These are phyloP conservation scores for Dothistroma pini DNA, from an alignment of 2,329 filamentous ascomycete genomes.

Conservation along the genomic window DNA sequence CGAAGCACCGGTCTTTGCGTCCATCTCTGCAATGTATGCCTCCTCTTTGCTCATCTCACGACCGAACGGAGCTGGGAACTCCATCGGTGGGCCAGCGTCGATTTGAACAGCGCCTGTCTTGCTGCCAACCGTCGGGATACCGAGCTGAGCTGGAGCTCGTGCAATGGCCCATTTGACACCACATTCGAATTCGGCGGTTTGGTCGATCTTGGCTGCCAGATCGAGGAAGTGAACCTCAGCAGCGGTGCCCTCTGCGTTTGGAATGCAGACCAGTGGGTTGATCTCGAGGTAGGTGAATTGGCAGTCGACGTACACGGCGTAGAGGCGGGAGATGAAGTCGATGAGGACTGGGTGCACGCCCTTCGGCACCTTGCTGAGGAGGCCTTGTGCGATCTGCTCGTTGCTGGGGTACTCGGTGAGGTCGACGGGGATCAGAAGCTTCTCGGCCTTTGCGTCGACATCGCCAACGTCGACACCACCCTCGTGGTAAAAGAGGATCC, in stretches of 20 bases:
- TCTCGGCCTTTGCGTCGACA: conserved; percentile 98
- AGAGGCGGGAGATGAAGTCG: conserved; percentile 97
- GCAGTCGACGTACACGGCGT: conserved; percentile 98
- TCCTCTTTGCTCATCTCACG: conserved; percentile 99
- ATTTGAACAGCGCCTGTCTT: conserved; percentile 77
- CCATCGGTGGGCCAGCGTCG: conserved; percentile 95
- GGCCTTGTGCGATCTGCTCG: conserved; percentile 77
- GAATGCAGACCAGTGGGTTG: conserved; percentile 97
- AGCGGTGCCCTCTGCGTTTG: conserved; percentile 86
- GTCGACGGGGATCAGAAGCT: conserved; percentile 95
- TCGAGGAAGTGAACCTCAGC: conserved; percentile 97
- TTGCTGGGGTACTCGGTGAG: conserved; percentile 93
- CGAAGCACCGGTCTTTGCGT: conserved; percentile 98
- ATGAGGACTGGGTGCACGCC: conserved; percentile 97
- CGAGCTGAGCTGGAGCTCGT: conserved; percentile 82
- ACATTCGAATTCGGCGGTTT: conserved; percentile 99
- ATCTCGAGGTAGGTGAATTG: conserved; percentile 99
- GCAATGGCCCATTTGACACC: conserved; percentile 99
- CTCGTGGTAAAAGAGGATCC: conserved; percentile 99
- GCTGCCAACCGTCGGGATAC: conserved; percentile 61
- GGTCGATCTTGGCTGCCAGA: conserved; percentile 96
- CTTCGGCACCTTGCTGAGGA: conserved; percentile 90
- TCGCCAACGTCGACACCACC: conserved; percentile 99
- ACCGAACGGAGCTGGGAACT: conserved; percentile 98
- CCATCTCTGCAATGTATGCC: conserved; percentile 97